phyloP scores from a whole-genome alignment of 2,329 filamentous ascomycete species.

The Alternaria alternata region DNA sequence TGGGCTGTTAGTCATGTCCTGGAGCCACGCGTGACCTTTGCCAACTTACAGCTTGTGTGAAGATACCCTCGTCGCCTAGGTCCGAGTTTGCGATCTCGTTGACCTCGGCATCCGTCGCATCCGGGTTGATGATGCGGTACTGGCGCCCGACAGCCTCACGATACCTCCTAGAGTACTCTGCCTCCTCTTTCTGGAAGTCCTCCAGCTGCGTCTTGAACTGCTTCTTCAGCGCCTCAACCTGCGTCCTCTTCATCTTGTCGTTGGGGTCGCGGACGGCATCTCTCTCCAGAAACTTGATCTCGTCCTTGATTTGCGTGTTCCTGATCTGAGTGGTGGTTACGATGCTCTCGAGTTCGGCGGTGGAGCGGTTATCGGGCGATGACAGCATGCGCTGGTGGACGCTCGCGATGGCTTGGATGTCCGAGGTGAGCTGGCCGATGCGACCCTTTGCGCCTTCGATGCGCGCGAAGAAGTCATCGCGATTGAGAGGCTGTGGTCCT shows the following conservation, averaged over 20 bases:
- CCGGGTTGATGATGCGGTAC: slow-evolving; percentile 82
- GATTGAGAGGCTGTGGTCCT: slow-evolving; percentile 60
- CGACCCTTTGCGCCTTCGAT: slow-evolving; percentile 72
- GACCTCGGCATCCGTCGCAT: slow-evolving; percentile 78
- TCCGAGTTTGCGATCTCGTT: slow-evolving; percentile 72
- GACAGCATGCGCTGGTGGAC: slow-evolving; percentile 76
- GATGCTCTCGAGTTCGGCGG: slow-evolving; percentile 69
- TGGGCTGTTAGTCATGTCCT: slow-evolving; percentile 6
- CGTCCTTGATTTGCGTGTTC: slow-evolving; percentile 73
- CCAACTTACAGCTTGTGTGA: slow-evolving; percentile 77
- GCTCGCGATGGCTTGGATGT: slow-evolving; percentile 72
- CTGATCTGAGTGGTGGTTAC: slow-evolving; percentile 69
- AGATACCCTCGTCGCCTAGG: slow-evolving; percentile 81
- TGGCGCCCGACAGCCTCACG: slow-evolving; percentile 81
- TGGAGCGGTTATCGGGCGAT: slow-evolving; percentile 65
- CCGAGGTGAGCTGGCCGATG: slow-evolving; percentile 71
- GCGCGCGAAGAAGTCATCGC: slow-evolving; percentile 73
- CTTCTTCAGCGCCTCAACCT: slow-evolving; percentile 73
- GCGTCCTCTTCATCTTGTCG: slow-evolving; percentile 73
- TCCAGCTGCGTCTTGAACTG: slow-evolving; percentile 76
- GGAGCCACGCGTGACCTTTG: not conserved
- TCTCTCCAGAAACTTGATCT: slow-evolving; percentile 77
- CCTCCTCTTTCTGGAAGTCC: slow-evolving; percentile 75
- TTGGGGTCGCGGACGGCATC: slow-evolving; percentile 72
- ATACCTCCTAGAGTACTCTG: slow-evolving; percentile 73